A percentile compares a stretch with the other conserved stretches of the same genome.
These are phyloP conservation scores for Coelastrella sp. DNA, from an alignment of 139 green algal species.

Conservation along the genomic window DNA sequence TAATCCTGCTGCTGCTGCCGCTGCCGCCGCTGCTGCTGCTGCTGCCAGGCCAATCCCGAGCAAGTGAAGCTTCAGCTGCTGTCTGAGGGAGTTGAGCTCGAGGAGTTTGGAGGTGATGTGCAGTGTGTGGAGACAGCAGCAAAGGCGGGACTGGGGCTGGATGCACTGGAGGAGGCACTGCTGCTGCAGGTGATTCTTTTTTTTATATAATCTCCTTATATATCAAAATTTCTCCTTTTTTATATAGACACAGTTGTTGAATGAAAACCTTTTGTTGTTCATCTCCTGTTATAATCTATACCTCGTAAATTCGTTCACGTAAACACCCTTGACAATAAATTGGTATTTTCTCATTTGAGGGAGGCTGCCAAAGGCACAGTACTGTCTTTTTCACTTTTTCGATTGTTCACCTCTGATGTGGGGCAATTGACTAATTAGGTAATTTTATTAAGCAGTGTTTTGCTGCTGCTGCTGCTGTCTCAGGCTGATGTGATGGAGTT, in stretches of 20 bases:
- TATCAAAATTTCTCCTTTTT: too few species aligned
- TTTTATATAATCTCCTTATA: too few species aligned
- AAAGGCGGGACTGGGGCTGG: conserved; percentile 68
- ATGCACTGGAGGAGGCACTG: conserved; percentile 88
- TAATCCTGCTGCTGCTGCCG: too few species aligned
- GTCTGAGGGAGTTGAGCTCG: conserved; percentile 81
- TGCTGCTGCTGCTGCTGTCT: conserved; percentile 9
- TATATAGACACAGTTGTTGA: background rate
- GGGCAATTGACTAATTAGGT: too few species aligned
- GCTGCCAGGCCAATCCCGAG: conserved; percentile 53
- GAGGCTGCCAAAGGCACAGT: background rate
- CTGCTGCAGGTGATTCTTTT: conserved; percentile 76
- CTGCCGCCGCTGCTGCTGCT: too few species aligned
- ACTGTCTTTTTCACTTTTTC: too few species aligned
- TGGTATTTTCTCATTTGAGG: background rate
- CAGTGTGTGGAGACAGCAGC: conserved; percentile 65
- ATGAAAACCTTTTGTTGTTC: background rate
- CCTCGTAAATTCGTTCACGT: too few species aligned
- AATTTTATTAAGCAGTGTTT: too few species aligned
- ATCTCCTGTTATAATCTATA: too few species aligned
- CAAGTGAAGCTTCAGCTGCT: conserved; percentile 82
- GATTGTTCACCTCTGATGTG: too few species aligned
- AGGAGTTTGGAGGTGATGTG: conserved; percentile 87
- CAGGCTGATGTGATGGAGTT: conserved; percentile 92
- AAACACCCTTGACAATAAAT: background rate